Evolutionary conservation across 202 grass and related monocot species (phyloP).

Genomic region (Hordeum pubiflorum): DNA sequence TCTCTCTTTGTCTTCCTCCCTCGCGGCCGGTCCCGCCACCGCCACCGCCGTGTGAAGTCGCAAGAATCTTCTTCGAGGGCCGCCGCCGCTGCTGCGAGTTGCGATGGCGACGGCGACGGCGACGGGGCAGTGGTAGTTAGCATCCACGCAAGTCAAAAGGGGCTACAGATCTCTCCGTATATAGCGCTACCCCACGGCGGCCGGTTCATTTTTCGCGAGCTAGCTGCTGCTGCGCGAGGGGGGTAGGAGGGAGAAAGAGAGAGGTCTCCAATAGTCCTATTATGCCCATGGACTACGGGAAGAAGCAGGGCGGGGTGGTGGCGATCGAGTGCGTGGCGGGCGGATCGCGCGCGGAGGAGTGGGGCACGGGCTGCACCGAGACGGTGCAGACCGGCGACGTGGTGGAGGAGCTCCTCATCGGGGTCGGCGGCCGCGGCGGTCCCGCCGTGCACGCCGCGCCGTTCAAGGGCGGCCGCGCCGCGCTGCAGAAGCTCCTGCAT

Average conservation of each 20-base stretch:
- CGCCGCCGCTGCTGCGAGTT: not conserved
- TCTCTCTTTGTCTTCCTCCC: not conserved
- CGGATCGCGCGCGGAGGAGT: slow-evolving; percentile 89
- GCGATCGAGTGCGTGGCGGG: slow-evolving; percentile 98
- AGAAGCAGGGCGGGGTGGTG: slow-evolving; percentile 50
- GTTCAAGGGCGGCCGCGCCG: slow-evolving; percentile 78
- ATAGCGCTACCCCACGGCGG: not conserved
- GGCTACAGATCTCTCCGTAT: slow-evolving; percentile 13
- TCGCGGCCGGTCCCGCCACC: not conserved
- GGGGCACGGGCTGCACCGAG: slow-evolving; percentile 65
- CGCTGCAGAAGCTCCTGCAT: slow-evolving; percentile 77
- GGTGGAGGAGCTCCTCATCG: slow-evolving; percentile 87
- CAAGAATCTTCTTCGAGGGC: slow-evolving; percentile 15
- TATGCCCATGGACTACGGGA: slow-evolving; percentile 55
- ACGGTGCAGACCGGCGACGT: slow-evolving; percentile 91
- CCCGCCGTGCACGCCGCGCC: slow-evolving; percentile 43
- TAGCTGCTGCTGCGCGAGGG: not conserved
- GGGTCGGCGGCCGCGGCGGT: slow-evolving; percentile 28
- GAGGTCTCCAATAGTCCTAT: too few species aligned
- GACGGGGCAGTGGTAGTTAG: not conserved
- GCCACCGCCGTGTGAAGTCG: not conserved
- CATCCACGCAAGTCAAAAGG: not conserved
- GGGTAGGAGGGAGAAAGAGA: not conserved
- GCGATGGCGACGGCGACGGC: not conserved
- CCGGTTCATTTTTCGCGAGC: not conserved